These are phyloP conservation scores for Ustilago crameri DNA, from an alignment of 1,284 basidiomycete species.

Conservation along the genomic window DNA sequence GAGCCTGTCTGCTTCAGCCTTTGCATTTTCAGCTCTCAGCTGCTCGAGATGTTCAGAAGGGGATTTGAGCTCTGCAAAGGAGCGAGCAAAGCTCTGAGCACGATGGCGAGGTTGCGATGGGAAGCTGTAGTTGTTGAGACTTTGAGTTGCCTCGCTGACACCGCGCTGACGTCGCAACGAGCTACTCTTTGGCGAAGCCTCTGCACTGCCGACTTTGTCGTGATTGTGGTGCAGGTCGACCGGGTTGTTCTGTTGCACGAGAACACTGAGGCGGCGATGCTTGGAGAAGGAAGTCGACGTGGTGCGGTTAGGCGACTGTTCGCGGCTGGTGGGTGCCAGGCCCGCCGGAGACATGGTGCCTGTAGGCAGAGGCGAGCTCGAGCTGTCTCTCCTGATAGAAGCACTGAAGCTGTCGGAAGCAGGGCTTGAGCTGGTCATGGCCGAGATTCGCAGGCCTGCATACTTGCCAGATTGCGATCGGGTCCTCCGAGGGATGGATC, in stretches of 20 bases:
- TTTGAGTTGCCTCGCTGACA: constrained; percentile 23
- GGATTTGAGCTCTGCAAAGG: constrained; percentile 45
- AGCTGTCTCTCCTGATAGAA: constrained; percentile 8
- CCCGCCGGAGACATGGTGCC: constrained; percentile 37
- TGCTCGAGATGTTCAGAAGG: constrained; percentile 37
- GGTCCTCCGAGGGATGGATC: neutral
- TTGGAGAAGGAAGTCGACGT: constrained; percentile 33
- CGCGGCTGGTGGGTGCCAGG: constrained; percentile 11
- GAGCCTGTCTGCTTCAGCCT: constrained; percentile 20
- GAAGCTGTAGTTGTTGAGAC: neutral
- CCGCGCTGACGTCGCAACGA: constrained; percentile 21
- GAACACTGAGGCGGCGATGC: constrained; percentile 36
- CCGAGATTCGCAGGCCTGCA: constrained; percentile 41
- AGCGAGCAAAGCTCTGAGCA: constrained; percentile 44
- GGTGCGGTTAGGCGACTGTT: constrained; percentile 3
- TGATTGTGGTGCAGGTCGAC: constrained; percentile 1
- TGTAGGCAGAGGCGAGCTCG: constrained; percentile 33
- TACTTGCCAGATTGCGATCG: constrained; percentile 49
- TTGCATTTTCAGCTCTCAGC: constrained; percentile 35
- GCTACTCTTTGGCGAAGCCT: constrained; percentile 6
- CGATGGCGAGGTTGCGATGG: constrained; percentile 29
- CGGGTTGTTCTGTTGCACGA: constrained; percentile 33
- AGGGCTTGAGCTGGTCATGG: constrained; percentile 20
- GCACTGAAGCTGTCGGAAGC: constrained; percentile 6
- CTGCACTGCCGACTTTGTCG: constrained; percentile 1